Base-by-base conservation (phyloP, 495 filamentous ascomycete species). In the Friedmanniomyces simplex region DNA sequence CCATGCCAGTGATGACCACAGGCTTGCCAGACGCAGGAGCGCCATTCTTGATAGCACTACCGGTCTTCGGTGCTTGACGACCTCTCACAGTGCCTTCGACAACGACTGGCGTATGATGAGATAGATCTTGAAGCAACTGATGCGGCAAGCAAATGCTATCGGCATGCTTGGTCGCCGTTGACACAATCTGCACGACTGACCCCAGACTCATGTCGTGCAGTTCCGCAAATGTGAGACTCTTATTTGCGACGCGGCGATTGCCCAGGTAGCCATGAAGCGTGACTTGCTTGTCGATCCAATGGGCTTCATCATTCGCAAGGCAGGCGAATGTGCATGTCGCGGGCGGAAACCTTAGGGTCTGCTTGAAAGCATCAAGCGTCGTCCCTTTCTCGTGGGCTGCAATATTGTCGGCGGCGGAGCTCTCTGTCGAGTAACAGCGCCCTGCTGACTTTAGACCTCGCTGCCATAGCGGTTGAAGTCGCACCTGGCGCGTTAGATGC, bases 251-350 rank as follows among this genome's bases (percentile, higher is more conserved):
- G 46, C 77, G 76, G 21, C 81, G 76, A 37, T 72, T 71, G 16
- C 79, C 78, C 4, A 95, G 73, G 62, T 88, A 95, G 49, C 89
- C 89, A 68, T 88, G 78, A 14, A 94, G 67, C 5, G 75, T 72
- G 18, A 90, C 80, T 34, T 76, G 65, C 21, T 73, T 60, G 42
- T 78, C 83, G 32, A 63, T 13, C 53, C 45, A 66, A 71, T 58
- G 21, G 1, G 45, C 10, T 14, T 50, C 47, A 28, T 63, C 26
- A 16, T 30, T 13, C 3, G 61, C 56, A 11, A 63, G 34, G 28
- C 50, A 25, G 13, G 22, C 13, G 14, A 63, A 30, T 22, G 42
- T 49, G 41, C 50, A 55, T 11, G 36, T 50, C 14, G 61, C 30
- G 2, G 43, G 16, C 16, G 61, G 57, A 30, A 59, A 63, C 32